Conservation (phyloP, 768 basidiomycete genomes). For the Suillus variegatus region DNA sequence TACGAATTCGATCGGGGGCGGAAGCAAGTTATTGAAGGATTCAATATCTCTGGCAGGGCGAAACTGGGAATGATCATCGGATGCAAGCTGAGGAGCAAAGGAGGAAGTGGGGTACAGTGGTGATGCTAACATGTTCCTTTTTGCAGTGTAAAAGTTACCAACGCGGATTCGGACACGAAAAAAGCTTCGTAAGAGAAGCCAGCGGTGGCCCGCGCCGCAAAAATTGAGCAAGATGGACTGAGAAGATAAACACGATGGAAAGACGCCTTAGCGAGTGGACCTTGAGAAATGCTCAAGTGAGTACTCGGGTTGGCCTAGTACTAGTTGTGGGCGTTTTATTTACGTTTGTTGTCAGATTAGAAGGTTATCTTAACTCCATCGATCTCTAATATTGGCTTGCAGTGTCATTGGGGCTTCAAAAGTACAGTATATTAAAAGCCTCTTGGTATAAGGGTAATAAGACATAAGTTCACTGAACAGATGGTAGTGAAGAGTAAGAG, state of each 20-base stretch:
- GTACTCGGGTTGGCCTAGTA: background rate
- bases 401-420: background rate
- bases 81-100: slow-evolving; percentile 49
- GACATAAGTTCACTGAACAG: background rate
- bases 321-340: slow-evolving; percentile 20
- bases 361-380: background rate
- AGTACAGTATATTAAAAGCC: background rate
- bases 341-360: slow-evolving; percentile 23
- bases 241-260: slow-evolving; percentile 16
- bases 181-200: slow-evolving; percentile 12
- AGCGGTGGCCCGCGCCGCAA: slow-evolving; percentile 8
- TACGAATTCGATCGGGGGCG: slow-evolving; percentile 80
- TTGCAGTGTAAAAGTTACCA: slow-evolving; percentile 10
- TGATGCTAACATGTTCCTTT: slow-evolving; percentile 62
- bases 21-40: slow-evolving; percentile 75
- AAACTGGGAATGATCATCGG: slow-evolving; percentile 57
- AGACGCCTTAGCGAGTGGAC: slow-evolving; percentile 9
- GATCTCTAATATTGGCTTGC: background rate
- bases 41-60: slow-evolving; percentile 72
- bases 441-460: slow-evolving; percentile 8
- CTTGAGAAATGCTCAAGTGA: slow-evolving; percentile 3
- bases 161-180: slow-evolving; percentile 7
- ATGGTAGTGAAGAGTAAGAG: background rate
- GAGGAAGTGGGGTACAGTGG: slow-evolving; percentile 57
- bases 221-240: slow-evolving; percentile 16